phyloP scores from a whole-genome alignment of 2,329 filamentous ascomycete genomes.

The Trichoderma koningii region DNA sequence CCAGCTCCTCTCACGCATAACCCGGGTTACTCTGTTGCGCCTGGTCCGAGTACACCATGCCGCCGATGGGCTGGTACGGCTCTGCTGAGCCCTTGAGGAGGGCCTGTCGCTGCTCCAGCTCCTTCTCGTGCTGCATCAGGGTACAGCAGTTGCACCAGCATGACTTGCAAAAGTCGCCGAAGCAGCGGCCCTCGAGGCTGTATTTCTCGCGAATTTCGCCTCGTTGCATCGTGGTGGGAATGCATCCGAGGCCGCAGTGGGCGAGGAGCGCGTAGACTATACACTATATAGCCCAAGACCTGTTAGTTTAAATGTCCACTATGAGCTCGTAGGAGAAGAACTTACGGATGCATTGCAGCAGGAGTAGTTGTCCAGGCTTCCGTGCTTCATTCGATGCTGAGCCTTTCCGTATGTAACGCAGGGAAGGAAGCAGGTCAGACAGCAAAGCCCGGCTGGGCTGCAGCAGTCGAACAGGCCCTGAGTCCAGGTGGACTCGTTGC shows the following conservation, averaged over 20 bases:
- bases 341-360: constrained; percentile 51
- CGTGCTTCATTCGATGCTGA: constrained; percentile 47
- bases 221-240: constrained; percentile 50
- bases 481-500: constrained; percentile 43
- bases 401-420: constrained; percentile 54
- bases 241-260: constrained; percentile 46
- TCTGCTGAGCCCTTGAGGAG: constrained; percentile 29
- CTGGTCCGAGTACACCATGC: constrained; percentile 28
- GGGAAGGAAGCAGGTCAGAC: constrained; percentile 48
- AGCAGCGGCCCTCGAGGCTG: constrained; percentile 48
- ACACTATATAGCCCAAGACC: constrained; percentile 38
- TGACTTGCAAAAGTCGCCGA: constrained; percentile 45
- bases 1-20: not conserved
- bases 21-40: not conserved
- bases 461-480: constrained; percentile 49
- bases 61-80: constrained; percentile 30
- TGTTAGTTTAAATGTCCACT: constrained; percentile 10
- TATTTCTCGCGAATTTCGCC: constrained; percentile 49
- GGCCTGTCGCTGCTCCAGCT: constrained; percentile 44
- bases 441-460: constrained; percentile 47
- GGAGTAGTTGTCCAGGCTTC: constrained; percentile 47
- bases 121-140: constrained; percentile 52
- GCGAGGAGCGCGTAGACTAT: constrained; percentile 46
- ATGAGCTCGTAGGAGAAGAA: not conserved
- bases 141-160: constrained; percentile 52